Evolutionary conservation across 2,329 filamentous ascomycete genomes (phyloP).

Genomic region (Neoarthrinium moseri): DNA sequence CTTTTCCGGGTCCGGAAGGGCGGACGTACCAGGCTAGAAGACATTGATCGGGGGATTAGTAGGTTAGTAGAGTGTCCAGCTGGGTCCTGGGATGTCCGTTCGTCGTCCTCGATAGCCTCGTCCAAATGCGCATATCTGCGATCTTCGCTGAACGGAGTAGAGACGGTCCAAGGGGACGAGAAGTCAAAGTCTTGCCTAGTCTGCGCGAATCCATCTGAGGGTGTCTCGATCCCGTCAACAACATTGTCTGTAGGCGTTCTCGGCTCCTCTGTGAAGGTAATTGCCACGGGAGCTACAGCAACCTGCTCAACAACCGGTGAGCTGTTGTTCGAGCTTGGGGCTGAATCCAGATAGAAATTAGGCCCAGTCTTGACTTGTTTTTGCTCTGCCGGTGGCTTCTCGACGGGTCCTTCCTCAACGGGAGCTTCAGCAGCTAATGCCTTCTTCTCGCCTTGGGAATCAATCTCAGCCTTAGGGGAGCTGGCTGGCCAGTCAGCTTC

Average conservation of each 20-base stretch:
- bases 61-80: background rate
- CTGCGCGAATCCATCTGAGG: conserved; percentile 11
- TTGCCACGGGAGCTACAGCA: background rate
- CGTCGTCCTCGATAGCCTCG: conserved; percentile 1
- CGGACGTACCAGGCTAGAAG: conserved; percentile 6
- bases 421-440: background rate
- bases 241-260: background rate
- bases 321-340: background rate
- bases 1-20: conserved; percentile 2
- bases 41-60: background rate
- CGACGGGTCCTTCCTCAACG: background rate
- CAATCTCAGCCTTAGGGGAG: no score
- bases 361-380: background rate
- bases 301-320: background rate
- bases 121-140: background rate
- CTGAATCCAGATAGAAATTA: no score
- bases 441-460: background rate
- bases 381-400: background rate
- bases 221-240: background rate
- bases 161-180: conserved; percentile 10
- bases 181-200: conserved; percentile 14
- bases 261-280: background rate
- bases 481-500: no score
- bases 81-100: background rate
- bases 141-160: background rate